Evolutionary conservation across 139 green algal species (phyloP).

Genomic region (Micractinium sp.): DNA sequence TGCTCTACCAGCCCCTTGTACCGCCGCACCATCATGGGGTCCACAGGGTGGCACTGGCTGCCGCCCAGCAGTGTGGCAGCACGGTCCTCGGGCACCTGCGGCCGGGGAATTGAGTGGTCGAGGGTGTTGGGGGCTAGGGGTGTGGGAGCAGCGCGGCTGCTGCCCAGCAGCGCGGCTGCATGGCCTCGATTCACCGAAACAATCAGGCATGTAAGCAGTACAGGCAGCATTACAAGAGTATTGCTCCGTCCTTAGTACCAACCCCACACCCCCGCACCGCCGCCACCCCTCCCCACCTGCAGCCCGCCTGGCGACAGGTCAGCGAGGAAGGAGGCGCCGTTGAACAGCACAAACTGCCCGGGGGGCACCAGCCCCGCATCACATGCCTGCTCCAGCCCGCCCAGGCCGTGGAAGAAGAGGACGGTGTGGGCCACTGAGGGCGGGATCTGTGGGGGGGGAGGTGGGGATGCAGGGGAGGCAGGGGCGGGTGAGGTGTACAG

Average conservation of each 20-base stretch:
- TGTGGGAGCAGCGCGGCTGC: background rate
- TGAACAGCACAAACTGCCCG: constrained; percentile 65
- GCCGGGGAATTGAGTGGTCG: background rate
- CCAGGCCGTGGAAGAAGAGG: constrained; percentile 68
- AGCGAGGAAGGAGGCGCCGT: constrained; percentile 64
- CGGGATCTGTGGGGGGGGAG: background rate
- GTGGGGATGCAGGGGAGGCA: background rate
- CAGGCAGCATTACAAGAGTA: no score
- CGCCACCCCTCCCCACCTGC: background rate
- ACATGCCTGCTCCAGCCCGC: constrained; percentile 57
- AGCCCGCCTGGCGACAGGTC: constrained; percentile 37
- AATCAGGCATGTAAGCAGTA: no score
- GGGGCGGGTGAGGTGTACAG: background rate
- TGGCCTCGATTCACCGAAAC: background rate
- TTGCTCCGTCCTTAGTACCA: no score
- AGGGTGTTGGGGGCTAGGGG: background rate
- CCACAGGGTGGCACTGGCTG: constrained; percentile 9
- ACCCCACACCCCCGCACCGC: no score
- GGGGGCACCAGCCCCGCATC: constrained; percentile 47
- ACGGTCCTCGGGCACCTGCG: constrained; percentile 6
- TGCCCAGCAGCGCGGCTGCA: background rate
- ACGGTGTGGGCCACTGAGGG: constrained; percentile 23
- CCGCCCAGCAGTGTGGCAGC: background rate
- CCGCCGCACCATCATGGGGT: constrained; percentile 29
- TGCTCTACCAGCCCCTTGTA: constrained; percentile 46